Percentiles rank a stretch among this genome's conserved stretches.
phyloP scores from a whole-genome alignment of 352 stramenopile genomes.

The Pythium coloratum region DNA sequence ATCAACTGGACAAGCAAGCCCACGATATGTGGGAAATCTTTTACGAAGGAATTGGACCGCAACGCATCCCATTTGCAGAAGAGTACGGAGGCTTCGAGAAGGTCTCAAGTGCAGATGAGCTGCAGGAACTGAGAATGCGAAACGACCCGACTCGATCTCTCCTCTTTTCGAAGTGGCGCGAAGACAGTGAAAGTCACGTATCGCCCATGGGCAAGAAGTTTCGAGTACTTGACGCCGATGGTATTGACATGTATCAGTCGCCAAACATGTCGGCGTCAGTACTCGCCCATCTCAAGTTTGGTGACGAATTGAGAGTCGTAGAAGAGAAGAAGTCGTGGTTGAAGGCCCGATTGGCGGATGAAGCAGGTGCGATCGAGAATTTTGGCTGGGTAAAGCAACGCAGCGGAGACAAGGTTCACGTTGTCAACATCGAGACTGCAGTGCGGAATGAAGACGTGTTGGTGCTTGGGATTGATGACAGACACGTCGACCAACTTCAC shows the following conservation, averaged over 20 bases:
- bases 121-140: neutral
- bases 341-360: neutral
- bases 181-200: neutral
- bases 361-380: slow-evolving; percentile 2
- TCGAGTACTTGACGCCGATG: slow-evolving; percentile 5
- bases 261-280: neutral
- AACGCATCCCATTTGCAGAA: slow-evolving; percentile 36
- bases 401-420: slow-evolving; percentile 40
- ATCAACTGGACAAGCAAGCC: slow-evolving; percentile 59
- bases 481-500: slow-evolving; percentile 32
- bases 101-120: slow-evolving; percentile 16
- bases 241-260: slow-evolving; percentile 2
- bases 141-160: slow-evolving; percentile 10
- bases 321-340: slow-evolving; percentile 8
- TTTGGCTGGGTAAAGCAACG: slow-evolving; percentile 49
- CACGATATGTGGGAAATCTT: slow-evolving; percentile 70
- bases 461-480: slow-evolving; percentile 62
- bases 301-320: slow-evolving; percentile 5
- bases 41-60: slow-evolving; percentile 57
- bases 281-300: neutral
- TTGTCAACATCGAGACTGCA: slow-evolving; percentile 16
- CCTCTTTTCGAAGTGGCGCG: neutral
- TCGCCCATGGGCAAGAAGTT: neutral
- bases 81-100: slow-evolving; percentile 60
- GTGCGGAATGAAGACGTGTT: slow-evolving; percentile 55